phyloP scores from a whole-genome alignment of 768 basidiomycete genomes.

The Podaxis sp. region DNA sequence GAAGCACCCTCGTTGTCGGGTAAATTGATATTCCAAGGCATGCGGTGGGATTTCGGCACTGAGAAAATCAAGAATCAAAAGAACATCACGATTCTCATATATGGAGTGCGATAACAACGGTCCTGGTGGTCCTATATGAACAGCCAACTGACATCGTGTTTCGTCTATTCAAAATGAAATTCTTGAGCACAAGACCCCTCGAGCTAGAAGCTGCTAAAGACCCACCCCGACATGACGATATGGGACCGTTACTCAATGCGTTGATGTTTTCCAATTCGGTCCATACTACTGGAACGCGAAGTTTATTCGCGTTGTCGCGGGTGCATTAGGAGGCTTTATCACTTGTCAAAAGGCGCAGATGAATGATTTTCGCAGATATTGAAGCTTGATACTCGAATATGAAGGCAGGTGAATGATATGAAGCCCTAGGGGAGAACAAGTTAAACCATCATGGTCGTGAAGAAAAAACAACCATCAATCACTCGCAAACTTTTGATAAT shows the following conservation, averaged over 20 bases:
- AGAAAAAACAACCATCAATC: slow-evolving; percentile 3
- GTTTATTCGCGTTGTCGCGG: background rate
- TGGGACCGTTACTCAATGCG: too few relatives aligned
- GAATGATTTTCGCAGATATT: background rate
- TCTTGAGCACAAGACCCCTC: background rate
- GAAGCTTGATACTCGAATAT: background rate
- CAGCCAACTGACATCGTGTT: background rate
- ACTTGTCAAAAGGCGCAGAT: slow-evolving; percentile 4
- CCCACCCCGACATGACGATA: background rate
- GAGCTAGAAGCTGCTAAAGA: slow-evolving; percentile 1
- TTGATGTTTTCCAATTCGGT: background rate
- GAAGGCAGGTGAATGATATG: background rate
- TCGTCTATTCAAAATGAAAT: background rate
- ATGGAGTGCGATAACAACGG: slow-evolving; percentile 3
- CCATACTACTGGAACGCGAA: background rate
- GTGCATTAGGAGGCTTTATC: background rate
- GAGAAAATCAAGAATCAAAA: background rate
- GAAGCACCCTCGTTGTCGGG: background rate
- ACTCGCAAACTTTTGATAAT: background rate
- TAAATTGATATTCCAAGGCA: background rate
- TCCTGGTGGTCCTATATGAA: background rate
- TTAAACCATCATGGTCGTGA: background rate
- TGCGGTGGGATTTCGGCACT: background rate
- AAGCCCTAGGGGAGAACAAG: background rate
- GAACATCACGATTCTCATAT: background rate